Evolutionary conservation across 306 rosid species (phyloP).

Genomic region (Quercus mongolica): DNA sequence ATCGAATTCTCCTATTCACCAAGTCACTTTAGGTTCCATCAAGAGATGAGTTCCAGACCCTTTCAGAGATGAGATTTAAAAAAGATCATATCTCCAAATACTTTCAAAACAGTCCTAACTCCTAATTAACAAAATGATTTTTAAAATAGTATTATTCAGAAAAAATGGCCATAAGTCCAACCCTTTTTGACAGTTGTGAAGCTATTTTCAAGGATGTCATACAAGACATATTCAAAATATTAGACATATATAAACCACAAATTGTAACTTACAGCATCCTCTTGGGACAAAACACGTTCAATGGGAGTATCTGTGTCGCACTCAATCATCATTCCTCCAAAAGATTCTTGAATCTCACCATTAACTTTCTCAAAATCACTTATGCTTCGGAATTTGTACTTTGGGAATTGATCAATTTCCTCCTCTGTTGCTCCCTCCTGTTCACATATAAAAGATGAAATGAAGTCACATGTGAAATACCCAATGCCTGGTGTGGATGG

Average conservation of each 20-base stretch:
- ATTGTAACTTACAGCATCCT: conserved; percentile 71
- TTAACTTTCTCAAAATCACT: conserved; percentile 42
- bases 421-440: conserved; percentile 93
- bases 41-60: too few species aligned
- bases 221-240: not conserved
- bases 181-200: not conserved
- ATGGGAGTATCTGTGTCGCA: conserved; percentile 40
- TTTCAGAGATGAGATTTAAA: too few species aligned
- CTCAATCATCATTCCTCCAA: conserved; percentile 58
- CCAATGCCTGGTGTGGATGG: not conserved
- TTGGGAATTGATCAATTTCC: conserved; percentile 75
- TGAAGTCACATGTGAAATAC: conserved; percentile 6
- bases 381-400: conserved; percentile 48
- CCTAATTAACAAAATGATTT: too few species aligned
- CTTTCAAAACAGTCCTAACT: too few species aligned
- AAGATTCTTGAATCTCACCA: conserved; percentile 51
- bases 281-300: conserved; percentile 48
- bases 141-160: too few species aligned
- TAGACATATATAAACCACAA: not conserved
- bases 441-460: conserved; percentile 26
- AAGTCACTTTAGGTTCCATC: too few species aligned
- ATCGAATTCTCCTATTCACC: too few species aligned
- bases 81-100: too few species aligned
- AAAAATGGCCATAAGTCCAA: not conserved
- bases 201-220: conserved; percentile 1